A percentile compares a stretch with the other conserved stretches of the same genome.
Evolutionary conservation across 768 basidiomycete genomes (phyloP).

Genomic region (Floccularia luteovirens): DNA sequence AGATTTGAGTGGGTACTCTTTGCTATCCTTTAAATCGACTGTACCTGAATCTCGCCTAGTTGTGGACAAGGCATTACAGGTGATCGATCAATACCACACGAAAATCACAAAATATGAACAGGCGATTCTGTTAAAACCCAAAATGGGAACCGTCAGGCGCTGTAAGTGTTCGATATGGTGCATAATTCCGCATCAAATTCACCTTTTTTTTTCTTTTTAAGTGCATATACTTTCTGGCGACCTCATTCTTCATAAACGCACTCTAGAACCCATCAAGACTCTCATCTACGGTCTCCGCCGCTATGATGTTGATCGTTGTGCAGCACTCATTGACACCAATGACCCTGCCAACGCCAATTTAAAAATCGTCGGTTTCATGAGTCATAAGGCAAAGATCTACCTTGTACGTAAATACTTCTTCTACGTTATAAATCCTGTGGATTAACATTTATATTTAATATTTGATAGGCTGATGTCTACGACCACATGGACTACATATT

Average conservation of each 20-base stretch:
- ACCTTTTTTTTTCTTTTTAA: conserved; percentile 13
- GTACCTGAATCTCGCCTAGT: conserved; percentile 25
- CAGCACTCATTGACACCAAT: conserved; percentile 34
- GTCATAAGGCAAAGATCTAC: conserved; percentile 59
- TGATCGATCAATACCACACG: conserved; percentile 61
- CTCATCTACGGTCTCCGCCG: conserved; percentile 56
- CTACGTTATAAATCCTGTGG: neutral
- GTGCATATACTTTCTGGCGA: conserved; percentile 73
- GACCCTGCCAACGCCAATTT: conserved; percentile 10
- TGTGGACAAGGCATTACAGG: conserved; percentile 61
- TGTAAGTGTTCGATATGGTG: conserved; percentile 28
- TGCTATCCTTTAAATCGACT: neutral
- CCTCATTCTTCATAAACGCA: conserved; percentile 62
- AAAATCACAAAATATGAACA: conserved; percentile 58
- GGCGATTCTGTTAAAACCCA: conserved; percentile 49
- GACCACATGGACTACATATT: conserved; percentile 70
- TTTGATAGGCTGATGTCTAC: conserved; percentile 52
- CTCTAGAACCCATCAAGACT: conserved; percentile 61
- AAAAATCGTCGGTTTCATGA: conserved; percentile 42
- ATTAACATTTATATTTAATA: conserved; percentile 1
- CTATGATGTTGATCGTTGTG: conserved; percentile 47
- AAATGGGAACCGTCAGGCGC: conserved; percentile 51
- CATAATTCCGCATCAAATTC: neutral
- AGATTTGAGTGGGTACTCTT: conserved; percentile 37
- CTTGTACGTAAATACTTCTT: conserved; percentile 30